Conservation (phyloP, 2,329 filamentous ascomycete genomes). For the Aureobasidium sp. region DNA sequence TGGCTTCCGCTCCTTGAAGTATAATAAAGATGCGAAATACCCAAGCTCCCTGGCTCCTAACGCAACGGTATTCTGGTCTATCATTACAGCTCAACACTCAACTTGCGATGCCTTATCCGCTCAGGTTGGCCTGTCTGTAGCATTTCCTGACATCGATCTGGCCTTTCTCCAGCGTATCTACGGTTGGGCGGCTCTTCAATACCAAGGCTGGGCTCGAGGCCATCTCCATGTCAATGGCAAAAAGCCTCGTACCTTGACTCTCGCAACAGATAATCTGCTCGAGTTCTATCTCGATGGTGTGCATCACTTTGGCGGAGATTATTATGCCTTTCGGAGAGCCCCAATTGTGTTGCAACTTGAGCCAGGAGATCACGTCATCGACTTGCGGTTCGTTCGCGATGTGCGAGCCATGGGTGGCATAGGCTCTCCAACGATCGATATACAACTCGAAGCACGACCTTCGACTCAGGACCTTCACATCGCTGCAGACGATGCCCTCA, state of each 20-base stretch:
- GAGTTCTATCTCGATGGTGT: conserved; percentile 46
- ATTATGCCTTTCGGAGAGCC: conserved; percentile 43
- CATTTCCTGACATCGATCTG: conserved; percentile 47
- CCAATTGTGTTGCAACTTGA: conserved; percentile 42
- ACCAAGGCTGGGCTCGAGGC: conserved; percentile 50
- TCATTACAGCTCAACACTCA: conserved; percentile 26
- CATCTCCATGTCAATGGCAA: conserved; percentile 30
- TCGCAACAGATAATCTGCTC: conserved; percentile 41
- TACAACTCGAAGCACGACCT: conserved; percentile 29
- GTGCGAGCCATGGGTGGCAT: conserved; percentile 48
- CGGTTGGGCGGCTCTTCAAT: conserved; percentile 52
- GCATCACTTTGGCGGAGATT: conserved; percentile 50
- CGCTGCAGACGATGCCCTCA: conserved; percentile 30
- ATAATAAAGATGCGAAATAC: conserved; percentile 35
- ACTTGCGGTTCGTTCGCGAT: conserved; percentile 47
- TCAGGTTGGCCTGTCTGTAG: conserved; percentile 34
- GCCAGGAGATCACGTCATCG: conserved; percentile 43
- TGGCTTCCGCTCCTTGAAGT: conserved; percentile 41
- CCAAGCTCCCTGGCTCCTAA: conserved; percentile 43
- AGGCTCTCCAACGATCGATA: conserved; percentile 37
- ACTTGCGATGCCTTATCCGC: conserved; percentile 20
- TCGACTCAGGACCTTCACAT: conserved; percentile 23
- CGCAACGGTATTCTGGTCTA: conserved; percentile 43
- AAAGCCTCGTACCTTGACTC: conserved; percentile 28
- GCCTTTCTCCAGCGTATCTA: conserved; percentile 44